phyloP scores from a whole-genome alignment of 805 yeast genomes.

The Starmerella vaccinii region DNA sequence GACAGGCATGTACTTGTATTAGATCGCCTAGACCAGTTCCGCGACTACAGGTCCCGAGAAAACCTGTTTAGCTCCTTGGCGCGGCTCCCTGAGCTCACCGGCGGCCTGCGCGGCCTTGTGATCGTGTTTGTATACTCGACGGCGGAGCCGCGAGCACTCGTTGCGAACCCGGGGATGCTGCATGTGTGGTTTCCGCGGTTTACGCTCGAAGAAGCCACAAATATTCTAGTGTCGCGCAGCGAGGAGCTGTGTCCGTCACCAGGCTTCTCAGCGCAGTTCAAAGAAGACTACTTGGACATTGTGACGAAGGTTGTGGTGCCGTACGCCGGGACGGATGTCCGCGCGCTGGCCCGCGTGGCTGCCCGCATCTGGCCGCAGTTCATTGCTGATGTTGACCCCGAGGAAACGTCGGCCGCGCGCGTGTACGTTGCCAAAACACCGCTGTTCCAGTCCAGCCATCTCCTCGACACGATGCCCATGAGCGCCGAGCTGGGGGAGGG shows the following conservation, averaged over 20 bases:
- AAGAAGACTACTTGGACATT: constrained; percentile 37
- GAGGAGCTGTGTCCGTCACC: background rate
- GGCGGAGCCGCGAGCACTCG: constrained; percentile 37
- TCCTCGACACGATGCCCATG: constrained; percentile 13
- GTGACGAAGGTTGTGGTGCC: constrained; percentile 38
- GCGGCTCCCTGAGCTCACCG: constrained; percentile 35
- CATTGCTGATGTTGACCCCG: constrained; percentile 22
- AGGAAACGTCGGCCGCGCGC: constrained; percentile 18
- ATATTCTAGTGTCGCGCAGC: constrained; percentile 27
- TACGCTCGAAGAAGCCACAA: constrained; percentile 32
- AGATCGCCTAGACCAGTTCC: constrained; percentile 42
- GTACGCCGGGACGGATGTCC: constrained; percentile 39
- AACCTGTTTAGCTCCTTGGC: constrained; percentile 37
- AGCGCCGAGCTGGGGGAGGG: background rate
- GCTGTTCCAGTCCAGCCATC: constrained; percentile 24
- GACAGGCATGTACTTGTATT: constrained; percentile 41
- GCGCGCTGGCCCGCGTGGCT: constrained; percentile 24
- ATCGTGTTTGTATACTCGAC: constrained; percentile 38
- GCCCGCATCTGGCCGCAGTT: constrained; percentile 30
- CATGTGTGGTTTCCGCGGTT: constrained; percentile 38
- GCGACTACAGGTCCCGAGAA: constrained; percentile 32
- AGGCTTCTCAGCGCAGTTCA: constrained; percentile 25
- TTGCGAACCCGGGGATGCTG: constrained; percentile 35
- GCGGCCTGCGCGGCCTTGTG: constrained; percentile 31
- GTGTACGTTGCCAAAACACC: constrained; percentile 23